Conservation (phyloP, 495 filamentous ascomycete genomes). For the Hapsidospora chrysogenum region DNA sequence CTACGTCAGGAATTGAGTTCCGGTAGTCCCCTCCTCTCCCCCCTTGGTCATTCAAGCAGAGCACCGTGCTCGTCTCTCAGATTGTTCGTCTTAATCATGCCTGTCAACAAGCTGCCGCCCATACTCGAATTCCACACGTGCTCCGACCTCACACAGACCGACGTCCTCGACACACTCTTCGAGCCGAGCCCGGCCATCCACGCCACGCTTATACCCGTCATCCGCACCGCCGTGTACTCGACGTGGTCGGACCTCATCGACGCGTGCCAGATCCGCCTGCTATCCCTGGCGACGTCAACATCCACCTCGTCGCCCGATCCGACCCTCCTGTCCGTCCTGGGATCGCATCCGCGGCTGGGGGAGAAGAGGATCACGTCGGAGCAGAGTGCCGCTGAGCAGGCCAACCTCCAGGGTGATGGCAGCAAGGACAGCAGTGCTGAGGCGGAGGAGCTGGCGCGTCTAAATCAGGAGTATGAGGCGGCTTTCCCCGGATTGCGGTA, state of each 20-base stretch:
- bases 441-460: slow-evolving; percentile 34
- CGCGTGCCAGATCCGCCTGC: slow-evolving; percentile 31
- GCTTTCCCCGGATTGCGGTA: slow-evolving; percentile 74
- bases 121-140: slow-evolving; percentile 32
- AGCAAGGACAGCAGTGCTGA: slow-evolving; percentile 19
- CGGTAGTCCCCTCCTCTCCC: too few species aligned
- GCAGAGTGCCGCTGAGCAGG: slow-evolving; percentile 65
- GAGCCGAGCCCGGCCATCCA: slow-evolving; percentile 68
- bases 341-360: slow-evolving; percentile 79
- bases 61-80: too few species aligned
- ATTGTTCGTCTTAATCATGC: too few species aligned
- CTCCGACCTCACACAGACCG: slow-evolving; percentile 35
- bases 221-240: slow-evolving; percentile 44
- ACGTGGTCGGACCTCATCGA: slow-evolving; percentile 14
- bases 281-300: slow-evolving; percentile 4
- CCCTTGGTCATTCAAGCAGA: too few species aligned
- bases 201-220: slow-evolving; percentile 46
- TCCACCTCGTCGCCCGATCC: slow-evolving; percentile 1
- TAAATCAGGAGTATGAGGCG: slow-evolving; percentile 74
- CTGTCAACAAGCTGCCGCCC: slow-evolving; percentile 26
- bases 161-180: slow-evolving; percentile 69
- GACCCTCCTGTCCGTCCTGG: slow-evolving; percentile 46
- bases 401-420: slow-evolving; percentile 34
- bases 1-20: too few species aligned
- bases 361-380: slow-evolving; percentile 49